Evolutionary conservation across 2,329 filamentous ascomycete species (phyloP).

Genomic region (Periconia digitata): DNA sequence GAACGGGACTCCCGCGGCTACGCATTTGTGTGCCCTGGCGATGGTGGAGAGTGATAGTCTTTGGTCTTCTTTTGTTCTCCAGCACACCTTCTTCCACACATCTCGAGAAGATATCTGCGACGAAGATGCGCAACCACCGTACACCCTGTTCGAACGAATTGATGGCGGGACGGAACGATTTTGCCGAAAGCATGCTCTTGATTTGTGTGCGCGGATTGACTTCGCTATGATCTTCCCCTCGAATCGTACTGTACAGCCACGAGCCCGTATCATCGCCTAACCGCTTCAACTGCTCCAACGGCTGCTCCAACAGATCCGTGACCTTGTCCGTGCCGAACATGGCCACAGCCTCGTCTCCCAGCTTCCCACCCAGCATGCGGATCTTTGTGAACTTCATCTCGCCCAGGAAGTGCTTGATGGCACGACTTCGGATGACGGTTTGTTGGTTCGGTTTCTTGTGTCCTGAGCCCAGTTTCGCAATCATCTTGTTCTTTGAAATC

Average conservation of each 20-base stretch:
- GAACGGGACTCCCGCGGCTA: constrained; percentile 76
- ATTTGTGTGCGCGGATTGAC: constrained; percentile 90
- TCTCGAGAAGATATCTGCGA: constrained; percentile 84
- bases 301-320: constrained; percentile 70
- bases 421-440: constrained; percentile 87
- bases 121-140: constrained; percentile 89
- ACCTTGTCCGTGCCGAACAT: constrained; percentile 80
- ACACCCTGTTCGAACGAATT: constrained; percentile 74
- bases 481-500: constrained; percentile 87
- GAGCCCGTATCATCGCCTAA: constrained; percentile 81
- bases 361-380: constrained; percentile 89
- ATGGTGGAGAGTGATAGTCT: constrained; percentile 82
- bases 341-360: constrained; percentile 83
- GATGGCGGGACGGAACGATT: constrained; percentile 87
- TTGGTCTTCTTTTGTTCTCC: constrained; percentile 83
- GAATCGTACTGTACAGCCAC: constrained; percentile 83
- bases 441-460: constrained; percentile 94
- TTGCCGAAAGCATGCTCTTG: constrained; percentile 96
- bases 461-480: constrained; percentile 89
- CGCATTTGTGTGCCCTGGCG: constrained; percentile 71
- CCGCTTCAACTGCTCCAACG: constrained; percentile 74
- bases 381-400: constrained; percentile 95
- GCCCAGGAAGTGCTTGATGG: constrained; percentile 74
- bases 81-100: constrained; percentile 88
- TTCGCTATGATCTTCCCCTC: constrained; percentile 83